A percentile compares a stretch with the other conserved stretches of the same genome.
Conservation (phyloP, 2,329 filamentous ascomycete species). For the Xylaria sp. region DNA sequence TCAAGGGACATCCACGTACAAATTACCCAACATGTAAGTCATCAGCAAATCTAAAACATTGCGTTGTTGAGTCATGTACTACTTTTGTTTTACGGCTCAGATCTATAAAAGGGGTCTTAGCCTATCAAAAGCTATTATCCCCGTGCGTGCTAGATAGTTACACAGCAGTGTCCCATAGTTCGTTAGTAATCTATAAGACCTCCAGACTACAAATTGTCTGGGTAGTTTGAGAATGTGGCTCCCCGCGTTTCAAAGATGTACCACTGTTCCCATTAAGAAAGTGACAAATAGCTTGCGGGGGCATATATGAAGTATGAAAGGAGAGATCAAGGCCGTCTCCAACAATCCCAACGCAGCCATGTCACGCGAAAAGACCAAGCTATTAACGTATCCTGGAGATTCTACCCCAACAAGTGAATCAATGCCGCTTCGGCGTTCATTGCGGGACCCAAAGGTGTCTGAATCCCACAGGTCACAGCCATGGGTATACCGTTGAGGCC, state of each 20-base stretch:
- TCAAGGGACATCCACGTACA: conserved; percentile 7
- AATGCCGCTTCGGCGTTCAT: conserved; percentile 11
- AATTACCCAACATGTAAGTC: conserved; percentile 17
- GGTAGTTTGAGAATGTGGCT: conserved; percentile 1
- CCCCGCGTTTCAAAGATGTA: background rate
- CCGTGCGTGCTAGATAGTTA: background rate
- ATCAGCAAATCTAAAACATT: conserved; percentile 20
- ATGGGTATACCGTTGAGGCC: conserved; percentile 11
- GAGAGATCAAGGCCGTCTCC: background rate
- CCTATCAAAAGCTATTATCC: background rate
- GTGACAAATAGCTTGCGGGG: background rate
- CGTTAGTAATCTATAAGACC: conserved; percentile 2
- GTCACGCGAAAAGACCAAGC: conserved; percentile 12
- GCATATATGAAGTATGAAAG: conserved; percentile 4
- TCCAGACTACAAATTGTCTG: background rate
- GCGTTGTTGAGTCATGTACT: conserved; percentile 3
- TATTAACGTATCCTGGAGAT: conserved; percentile 10
- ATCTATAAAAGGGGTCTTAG: background rate
- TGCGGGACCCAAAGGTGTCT: conserved; percentile 6
- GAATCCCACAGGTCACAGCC: conserved; percentile 4
- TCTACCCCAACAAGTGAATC: conserved; percentile 14
- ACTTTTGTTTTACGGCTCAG: background rate
- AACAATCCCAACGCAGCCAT: background rate
- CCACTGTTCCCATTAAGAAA: background rate
- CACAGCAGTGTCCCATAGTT: background rate